Conservation (phyloP, 2,329 filamentous ascomycete genomes). For the Penicillium sp. region DNA sequence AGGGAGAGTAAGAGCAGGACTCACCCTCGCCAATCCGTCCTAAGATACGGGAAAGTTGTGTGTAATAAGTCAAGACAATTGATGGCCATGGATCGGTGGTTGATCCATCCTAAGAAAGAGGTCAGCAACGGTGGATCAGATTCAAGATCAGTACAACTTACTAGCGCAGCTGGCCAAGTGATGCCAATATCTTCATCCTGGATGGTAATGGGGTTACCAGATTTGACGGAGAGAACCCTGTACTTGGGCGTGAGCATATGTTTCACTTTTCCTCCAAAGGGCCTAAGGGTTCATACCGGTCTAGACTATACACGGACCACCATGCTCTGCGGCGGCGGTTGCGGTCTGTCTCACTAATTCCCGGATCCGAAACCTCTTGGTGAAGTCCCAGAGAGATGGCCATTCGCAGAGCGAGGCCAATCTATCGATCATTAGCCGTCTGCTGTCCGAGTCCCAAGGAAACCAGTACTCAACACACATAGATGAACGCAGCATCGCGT, state of each 20-base stretch:
- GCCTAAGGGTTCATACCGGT: constrained; percentile 42
- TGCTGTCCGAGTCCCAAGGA: not conserved
- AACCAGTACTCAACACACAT: constrained; percentile 38
- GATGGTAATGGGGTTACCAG: constrained; percentile 61
- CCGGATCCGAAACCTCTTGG: constrained; percentile 55
- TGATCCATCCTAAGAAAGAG: constrained; percentile 22
- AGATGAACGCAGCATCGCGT: constrained; percentile 61
- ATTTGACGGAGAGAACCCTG: constrained; percentile 59
- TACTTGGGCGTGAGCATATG: constrained; percentile 8
- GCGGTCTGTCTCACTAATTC: constrained; percentile 49
- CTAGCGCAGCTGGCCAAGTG: constrained; percentile 40
- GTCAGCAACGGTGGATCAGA: constrained; percentile 9
- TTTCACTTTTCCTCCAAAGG: not conserved
- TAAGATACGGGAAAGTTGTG: constrained; percentile 59
- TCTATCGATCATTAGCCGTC: constrained; percentile 35
- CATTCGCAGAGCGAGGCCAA: constrained; percentile 62
- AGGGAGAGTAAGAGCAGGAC: not conserved
- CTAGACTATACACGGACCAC: constrained; percentile 64
- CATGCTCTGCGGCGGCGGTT: constrained; percentile 61
- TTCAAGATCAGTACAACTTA: constrained; percentile 21
- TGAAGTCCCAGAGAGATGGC: constrained; percentile 63
- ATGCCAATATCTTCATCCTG: constrained; percentile 62
- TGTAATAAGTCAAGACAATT: constrained; percentile 59
- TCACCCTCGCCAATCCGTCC: constrained; percentile 55
- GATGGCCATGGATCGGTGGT: constrained; percentile 49